Evolutionary conservation across 371 early-diverging fungal species (phyloP).

Genomic region (Rhizopus stolonifer): DNA sequence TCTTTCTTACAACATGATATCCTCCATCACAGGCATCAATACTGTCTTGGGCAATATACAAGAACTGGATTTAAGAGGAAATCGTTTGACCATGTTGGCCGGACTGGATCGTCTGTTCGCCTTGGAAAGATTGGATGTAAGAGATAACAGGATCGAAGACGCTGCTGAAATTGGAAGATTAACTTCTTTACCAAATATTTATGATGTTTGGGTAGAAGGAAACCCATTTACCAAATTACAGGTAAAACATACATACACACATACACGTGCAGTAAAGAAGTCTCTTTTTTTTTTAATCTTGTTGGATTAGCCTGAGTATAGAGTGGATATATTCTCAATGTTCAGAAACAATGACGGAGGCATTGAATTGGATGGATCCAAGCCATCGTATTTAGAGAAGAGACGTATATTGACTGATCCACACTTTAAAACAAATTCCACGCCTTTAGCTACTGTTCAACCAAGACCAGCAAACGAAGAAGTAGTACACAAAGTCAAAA

Average conservation of each 20-base stretch:
- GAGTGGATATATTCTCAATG: slow-evolving; percentile 53
- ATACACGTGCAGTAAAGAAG: too few relatives aligned
- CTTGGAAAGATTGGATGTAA: slow-evolving; percentile 66
- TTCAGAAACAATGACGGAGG: slow-evolving; percentile 52
- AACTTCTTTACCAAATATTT: slow-evolving; percentile 55
- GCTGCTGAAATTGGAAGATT: slow-evolving; percentile 59
- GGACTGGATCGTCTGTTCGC: slow-evolving; percentile 74
- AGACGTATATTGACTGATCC: slow-evolving; percentile 25
- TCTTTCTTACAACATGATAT: slow-evolving; percentile 66
- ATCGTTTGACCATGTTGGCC: slow-evolving; percentile 60
- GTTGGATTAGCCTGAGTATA: slow-evolving; percentile 49
- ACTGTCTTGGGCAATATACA: slow-evolving; percentile 67
- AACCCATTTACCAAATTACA: slow-evolving; percentile 60
- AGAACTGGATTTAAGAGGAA: slow-evolving; percentile 63
- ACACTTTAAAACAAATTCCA: slow-evolving; percentile 9
- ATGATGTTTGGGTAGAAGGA: slow-evolving; percentile 59
- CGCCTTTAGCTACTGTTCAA: slow-evolving; percentile 20
- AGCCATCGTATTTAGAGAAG: slow-evolving; percentile 53
- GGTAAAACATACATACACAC: slow-evolving; percentile 29
- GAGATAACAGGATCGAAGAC: slow-evolving; percentile 66
- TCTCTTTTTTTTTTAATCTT: too few relatives aligned
- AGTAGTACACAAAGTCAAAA: slow-evolving; percentile 12
- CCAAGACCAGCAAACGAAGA: not conserved
- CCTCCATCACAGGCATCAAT: slow-evolving; percentile 60
- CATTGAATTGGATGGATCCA: slow-evolving; percentile 57